These are phyloP conservation scores for Lachnellula willkommii DNA, from an alignment of 2,329 filamentous ascomycete genomes.

Conservation along the genomic window DNA sequence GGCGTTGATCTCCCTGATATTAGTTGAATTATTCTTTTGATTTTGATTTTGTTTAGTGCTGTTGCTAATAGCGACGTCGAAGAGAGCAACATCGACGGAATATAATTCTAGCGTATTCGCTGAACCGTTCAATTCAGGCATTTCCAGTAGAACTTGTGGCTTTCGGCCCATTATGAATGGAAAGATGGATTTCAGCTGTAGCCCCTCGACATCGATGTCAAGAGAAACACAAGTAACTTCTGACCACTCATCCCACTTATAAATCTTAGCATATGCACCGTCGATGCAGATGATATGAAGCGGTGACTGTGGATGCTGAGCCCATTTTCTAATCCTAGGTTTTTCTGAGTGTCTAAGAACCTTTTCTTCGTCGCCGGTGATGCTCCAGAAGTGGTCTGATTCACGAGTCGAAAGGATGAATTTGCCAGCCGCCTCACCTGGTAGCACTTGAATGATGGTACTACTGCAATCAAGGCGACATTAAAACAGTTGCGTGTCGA, in stretches of 20 bases:
- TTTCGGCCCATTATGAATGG: constrained; percentile 12
- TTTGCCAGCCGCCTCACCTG: constrained; percentile 25
- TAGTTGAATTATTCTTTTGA: neutral
- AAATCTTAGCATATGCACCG: constrained; percentile 19
- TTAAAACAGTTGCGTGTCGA: constrained; percentile 13
- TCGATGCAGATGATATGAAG: constrained; percentile 31
- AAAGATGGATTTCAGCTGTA: constrained; percentile 23
- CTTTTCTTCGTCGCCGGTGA: constrained; percentile 24
- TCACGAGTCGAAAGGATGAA: constrained; percentile 32
- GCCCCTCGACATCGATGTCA: constrained; percentile 5
- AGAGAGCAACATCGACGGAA: constrained; percentile 15
- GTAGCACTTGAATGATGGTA: constrained; percentile 27
- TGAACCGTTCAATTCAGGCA: constrained; percentile 19
- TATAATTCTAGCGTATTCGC: constrained; percentile 11
- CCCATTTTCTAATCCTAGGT: constrained; percentile 22
- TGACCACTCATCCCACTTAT: constrained; percentile 30
- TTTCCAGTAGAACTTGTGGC: constrained; percentile 19
- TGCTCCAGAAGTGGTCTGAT: constrained; percentile 30
- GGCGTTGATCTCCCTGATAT: neutral
- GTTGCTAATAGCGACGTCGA: constrained; percentile 9
- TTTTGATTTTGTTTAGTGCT: constrained; percentile 3
- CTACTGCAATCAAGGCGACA: constrained; percentile 22
- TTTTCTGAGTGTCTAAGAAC: constrained; percentile 21
- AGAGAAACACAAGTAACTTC: constrained; percentile 19
- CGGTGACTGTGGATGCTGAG: constrained; percentile 22